Percentiles rank a stretch among this genome's conserved stretches.
Evolutionary conservation across 192 early-diverging fungal genomes (phyloP).

Genomic region (Thamnidium elegans): DNA sequence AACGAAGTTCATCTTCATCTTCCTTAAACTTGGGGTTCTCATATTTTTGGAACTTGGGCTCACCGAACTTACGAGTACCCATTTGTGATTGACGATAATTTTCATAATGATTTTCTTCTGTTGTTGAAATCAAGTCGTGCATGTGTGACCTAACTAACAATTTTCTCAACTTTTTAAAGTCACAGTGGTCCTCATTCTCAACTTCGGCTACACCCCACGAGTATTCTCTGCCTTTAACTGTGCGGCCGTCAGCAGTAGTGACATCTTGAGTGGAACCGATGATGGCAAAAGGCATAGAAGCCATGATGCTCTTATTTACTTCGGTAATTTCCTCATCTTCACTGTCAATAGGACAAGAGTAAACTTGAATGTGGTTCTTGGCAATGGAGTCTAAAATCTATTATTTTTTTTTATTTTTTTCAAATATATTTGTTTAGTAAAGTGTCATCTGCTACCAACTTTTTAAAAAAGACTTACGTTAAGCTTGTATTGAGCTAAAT

Average conservation of each 20-base stretch:
- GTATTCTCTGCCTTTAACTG: conserved; percentile 87
- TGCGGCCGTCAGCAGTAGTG: conserved; percentile 78
- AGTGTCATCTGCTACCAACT: too few species aligned
- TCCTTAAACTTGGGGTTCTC: conserved; percentile 95
- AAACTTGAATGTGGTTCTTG: conserved; percentile 81
- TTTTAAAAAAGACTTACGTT: conserved; percentile 41
- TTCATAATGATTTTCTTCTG: conserved; percentile 96
- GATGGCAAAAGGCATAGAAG: conserved; percentile 92
- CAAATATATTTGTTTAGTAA: conserved; percentile 14
- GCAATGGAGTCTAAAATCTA: conserved; percentile 75
- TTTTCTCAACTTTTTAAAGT: conserved; percentile 92
- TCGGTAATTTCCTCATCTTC: conserved; percentile 75
- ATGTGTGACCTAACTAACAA: conserved; percentile 90
- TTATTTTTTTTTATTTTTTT: conserved; percentile 19
- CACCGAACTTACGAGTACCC: conserved; percentile 86
- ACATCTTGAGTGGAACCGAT: conserved; percentile 88
- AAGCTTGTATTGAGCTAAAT: conserved; percentile 84
- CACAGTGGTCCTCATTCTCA: conserved; percentile 93
- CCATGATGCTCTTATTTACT: conserved; percentile 79
- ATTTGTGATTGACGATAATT: conserved; percentile 85
- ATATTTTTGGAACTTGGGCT: conserved; percentile 74
- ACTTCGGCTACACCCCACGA: conserved; percentile 96
- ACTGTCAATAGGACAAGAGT: conserved; percentile 73
- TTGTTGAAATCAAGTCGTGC: conserved; percentile 90
- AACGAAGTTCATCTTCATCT: conserved; percentile 94